These are phyloP conservation scores for Penicillium rolfsii DNA, from an alignment of 2,329 filamentous ascomycete species.

Conservation along the genomic window DNA sequence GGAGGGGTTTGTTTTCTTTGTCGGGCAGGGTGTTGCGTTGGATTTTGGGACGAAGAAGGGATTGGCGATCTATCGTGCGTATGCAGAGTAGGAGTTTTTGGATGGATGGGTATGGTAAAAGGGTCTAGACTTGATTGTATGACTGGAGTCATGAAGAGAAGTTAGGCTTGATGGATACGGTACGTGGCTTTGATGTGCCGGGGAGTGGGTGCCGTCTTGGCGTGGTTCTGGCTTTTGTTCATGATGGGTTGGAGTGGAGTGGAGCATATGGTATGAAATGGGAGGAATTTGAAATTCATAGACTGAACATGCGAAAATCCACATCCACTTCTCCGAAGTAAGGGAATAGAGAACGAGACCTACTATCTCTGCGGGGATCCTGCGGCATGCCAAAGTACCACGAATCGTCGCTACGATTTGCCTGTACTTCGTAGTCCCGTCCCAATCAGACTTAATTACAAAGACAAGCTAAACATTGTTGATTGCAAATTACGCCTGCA, in stretches of 20 bases:
- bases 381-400: too few species aligned
- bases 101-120: neutral
- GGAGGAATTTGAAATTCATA: neutral
- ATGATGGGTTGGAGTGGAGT: neutral
- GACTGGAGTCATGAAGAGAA: neutral
- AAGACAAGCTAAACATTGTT: neutral
- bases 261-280: neutral
- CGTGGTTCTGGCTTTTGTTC: neutral
- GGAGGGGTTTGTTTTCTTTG: slow-evolving; percentile 68
- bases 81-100: slow-evolving; percentile 12
- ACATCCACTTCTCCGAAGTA: too few species aligned
- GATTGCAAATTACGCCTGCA: neutral
- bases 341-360: too few species aligned
- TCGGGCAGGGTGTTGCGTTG: slow-evolving; percentile 61
- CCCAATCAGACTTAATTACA: neutral
- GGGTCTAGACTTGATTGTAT: neutral
- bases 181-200: neutral
- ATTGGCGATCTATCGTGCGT: slow-evolving; percentile 44
- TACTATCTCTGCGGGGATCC: too few species aligned
- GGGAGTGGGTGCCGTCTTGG: neutral
- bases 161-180: neutral
- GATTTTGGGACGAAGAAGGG: slow-evolving; percentile 50
- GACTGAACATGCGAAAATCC: neutral
- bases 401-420: neutral
- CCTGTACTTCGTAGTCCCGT: neutral